Base-by-base conservation (phyloP, 1,139 yeast species). In the Taiozyma sp. region DNA sequence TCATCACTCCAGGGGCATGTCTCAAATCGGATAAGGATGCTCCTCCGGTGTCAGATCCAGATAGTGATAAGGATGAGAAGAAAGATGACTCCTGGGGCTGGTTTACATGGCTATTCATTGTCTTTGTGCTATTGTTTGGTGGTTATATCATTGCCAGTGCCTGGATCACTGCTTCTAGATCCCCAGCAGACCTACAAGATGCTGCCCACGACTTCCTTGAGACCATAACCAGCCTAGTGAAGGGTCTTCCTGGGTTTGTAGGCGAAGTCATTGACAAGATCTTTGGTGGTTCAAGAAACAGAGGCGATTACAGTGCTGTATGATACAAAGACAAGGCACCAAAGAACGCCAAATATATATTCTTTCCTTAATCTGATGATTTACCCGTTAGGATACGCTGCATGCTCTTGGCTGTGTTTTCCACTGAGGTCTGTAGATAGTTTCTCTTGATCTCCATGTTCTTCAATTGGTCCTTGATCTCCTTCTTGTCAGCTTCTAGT, bases 241-340 rank as follows among this genome's bases (percentile, higher is more conserved):
- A 75, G 30, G 84, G 91, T 6, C 70, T 89, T 49, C 96, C 97
- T 4, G 83, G 82, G 41, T 86, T 92, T 58, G 64, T 81, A 38
- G 77, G 75, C 56, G 97, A 91, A 67, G 77, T 91, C 6, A 72
- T 83, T 44, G 81, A 80, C 53, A 88, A 84, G 59, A 74, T 92
- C 55, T 78, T 90, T 28, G 89, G 95, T n/a, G 72, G 75, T 56
- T 68, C 44, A 8, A 65, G 65, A 40, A 76, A 76, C 60, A 80
- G 97, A 65, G 96, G 96, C 19, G 97, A 96, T 34, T 91, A 91
- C 67, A 85, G 95, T 66, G 97, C 97, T 36, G 96, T 91, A 10
- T 91, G 74, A 69, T 19, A 19, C 19, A 19, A 19, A 19, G 19
- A 19, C 19, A 19, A 19, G 19, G 19, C 3, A 19, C 19, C 19